These are phyloP conservation scores for Wickerhamomyces mucosus DNA, from an alignment of 805 yeast species.

Conservation along the genomic window DNA sequence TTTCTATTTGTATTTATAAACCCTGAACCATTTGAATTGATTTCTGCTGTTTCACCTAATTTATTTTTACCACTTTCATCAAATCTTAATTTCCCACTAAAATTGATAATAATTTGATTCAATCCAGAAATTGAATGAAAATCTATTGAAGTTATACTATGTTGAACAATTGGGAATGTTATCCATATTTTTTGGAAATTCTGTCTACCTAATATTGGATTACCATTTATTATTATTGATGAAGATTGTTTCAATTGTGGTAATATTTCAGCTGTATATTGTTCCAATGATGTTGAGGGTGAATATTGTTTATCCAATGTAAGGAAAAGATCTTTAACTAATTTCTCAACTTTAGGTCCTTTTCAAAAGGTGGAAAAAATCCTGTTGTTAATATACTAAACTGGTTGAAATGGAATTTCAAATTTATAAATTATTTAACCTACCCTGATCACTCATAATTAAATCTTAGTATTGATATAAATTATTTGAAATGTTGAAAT, in stretches of 20 bases:
- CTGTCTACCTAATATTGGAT: conserved; percentile 40
- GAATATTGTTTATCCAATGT: conserved; percentile 16
- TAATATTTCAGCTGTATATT: conserved; percentile 17
- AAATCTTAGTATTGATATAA: too few relatives aligned
- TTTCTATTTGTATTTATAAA: conserved; percentile 5
- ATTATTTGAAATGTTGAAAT: too few relatives aligned
- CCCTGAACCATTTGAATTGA: conserved; percentile 14
- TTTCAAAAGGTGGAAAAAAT: too few relatives aligned
- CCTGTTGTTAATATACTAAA: too few relatives aligned
- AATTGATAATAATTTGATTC: conserved; percentile 39
- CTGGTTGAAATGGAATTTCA: too few relatives aligned
- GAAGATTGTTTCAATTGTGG: conserved; percentile 42
- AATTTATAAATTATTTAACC: too few relatives aligned
- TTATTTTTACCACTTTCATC: conserved; percentile 69
- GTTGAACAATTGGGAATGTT: conserved; percentile 48
- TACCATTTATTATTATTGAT: conserved; percentile 50
- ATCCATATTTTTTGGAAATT: conserved; percentile 54
- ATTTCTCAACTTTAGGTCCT: conserved; percentile 14
- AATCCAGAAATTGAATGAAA: conserved; percentile 62
- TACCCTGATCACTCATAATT: too few relatives aligned
- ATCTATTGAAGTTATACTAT: conserved; percentile 54
- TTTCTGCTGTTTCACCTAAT: conserved; percentile 53
- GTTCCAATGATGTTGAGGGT: conserved; percentile 10
- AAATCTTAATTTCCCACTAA: conserved; percentile 54
- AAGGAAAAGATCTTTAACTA: conserved; percentile 17